Evolutionary conservation across 768 basidiomycete species (phyloP), one percentile per base, ranked within the genome.

Genomic region (Fistulinella prunicolor): DNA sequence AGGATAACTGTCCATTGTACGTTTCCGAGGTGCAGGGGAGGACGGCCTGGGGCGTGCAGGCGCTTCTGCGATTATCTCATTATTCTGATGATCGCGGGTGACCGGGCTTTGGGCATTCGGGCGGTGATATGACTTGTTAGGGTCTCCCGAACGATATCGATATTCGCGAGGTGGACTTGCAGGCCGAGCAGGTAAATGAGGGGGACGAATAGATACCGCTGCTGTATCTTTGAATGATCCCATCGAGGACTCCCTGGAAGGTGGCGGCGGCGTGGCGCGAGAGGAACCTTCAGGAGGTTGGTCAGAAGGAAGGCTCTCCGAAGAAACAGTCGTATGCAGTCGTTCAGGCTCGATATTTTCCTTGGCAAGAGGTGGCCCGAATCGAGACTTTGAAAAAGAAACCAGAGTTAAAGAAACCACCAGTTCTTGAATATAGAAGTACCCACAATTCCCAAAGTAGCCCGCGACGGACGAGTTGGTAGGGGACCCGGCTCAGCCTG

Each of bases 231-330:
- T 57, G 16, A 55, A 14, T 8, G 62, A 58, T 3, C 40, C 2
- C 52, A 53, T 54, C 7, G 65, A 67, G 9, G 65, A 67, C 23
- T 65, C 65, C 38, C 65, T 56, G 9, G 65, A 69, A 35, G 41
- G 49, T 6, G 65, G 65, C 7, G 65, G 65, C 2, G 65, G 56
- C 3, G 67, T 57, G 4, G 55, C 65, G 14, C 39, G 67, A 17
- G 46, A 50, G 16, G 42, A 42, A 17, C 45, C 39, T 17, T 68
- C 62, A 13, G 34, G 53, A 3, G 44, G 23, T 7, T 42, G 52
- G 17, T 51, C 55, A 19, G 43, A 57, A 28, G 41, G 21, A 16
- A 37, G 45, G 39, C 55, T 58, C 10, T 63, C 65, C 6, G 46
- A 46, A 12, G 65, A 52, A 14, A 54, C 16, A 17, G 48, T 49